Evolutionary conservation across 2,329 filamentous ascomycete species (phyloP).

Genomic region (Sporothrix humicola): DNA sequence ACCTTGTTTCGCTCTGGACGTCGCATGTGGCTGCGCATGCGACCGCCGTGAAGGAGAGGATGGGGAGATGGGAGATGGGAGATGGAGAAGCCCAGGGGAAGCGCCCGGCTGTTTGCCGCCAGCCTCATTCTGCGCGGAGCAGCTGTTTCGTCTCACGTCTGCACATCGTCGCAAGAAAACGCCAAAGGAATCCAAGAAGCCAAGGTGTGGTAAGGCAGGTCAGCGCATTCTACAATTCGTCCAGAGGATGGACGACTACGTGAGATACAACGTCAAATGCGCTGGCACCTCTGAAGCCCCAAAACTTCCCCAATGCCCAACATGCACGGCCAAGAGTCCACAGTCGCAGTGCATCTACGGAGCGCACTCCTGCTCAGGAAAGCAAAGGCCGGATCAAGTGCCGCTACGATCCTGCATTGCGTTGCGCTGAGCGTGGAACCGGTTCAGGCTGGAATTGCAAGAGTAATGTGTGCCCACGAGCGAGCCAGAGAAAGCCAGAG

Average conservation of each 20-base stretch:
- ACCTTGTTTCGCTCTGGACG: background rate
- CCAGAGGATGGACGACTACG: background rate
- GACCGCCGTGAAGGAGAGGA: background rate
- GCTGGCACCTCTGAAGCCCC: background rate
- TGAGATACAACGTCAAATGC: background rate
- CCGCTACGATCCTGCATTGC: slow-evolving; percentile 5
- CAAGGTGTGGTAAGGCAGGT: background rate
- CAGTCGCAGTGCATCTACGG: background rate
- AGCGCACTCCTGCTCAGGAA: background rate
- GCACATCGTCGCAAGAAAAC: slow-evolving; percentile 16
- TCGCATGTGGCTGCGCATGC: slow-evolving; percentile 20
- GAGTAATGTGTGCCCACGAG: background rate
- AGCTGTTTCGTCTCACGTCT: slow-evolving; percentile 24
- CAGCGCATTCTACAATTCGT: background rate
- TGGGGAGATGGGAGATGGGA: background rate
- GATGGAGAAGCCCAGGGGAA: background rate
- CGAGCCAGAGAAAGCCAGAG: background rate
- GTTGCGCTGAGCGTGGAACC: slow-evolving; percentile 13
- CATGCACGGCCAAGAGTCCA: background rate
- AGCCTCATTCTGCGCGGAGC: background rate
- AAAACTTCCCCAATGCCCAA: background rate
- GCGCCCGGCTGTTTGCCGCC: slow-evolving; percentile 27
- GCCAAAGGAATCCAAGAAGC: background rate
- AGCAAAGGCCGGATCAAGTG: slow-evolving; percentile 4
- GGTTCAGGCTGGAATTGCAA: slow-evolving; percentile 15